Base-by-base conservation (phyloP, 73 alveolate species). In the Urostyla sp. region DNA sequence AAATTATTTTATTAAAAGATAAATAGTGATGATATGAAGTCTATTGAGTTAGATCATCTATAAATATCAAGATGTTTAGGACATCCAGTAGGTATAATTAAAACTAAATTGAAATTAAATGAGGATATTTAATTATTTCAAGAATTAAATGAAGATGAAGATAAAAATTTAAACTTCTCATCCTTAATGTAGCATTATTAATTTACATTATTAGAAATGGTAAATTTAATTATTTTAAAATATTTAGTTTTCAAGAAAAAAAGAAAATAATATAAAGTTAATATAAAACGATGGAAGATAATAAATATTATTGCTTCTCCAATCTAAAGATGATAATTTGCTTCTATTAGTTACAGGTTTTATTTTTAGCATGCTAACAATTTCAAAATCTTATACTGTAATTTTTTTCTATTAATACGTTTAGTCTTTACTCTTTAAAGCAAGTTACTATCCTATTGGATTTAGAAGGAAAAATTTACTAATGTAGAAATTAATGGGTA, bases 361-460 rank as follows among this genome's bases (percentile, higher is more conserved):
- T 1, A 44, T 83, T 28, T 60, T 57, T 44, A 2, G 85, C 6
- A 49, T 81, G 4, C n/a, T 75, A 8, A 31, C 76, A 4, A 57
- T 50, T 24, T 2, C 87, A 16, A 55, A 53, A 57, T 36, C 24
- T 13, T 75, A 76, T 6, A 54, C 87, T 31, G 87, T 75, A 75
- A 57, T n/a, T 28, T 34, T 4, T 18, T 55, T 16, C 20, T 0
- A 10, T 23, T 31, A 45, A 26, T 51, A 20, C n/a, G 13, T 31
- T 24, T 59, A 77, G 88, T 43, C 66, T 15, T 26, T 83, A 24
- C 87, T 83, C n/a, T 83, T 34, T 67, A 36, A 60, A 36, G 77
- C 80, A 21, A 83, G 57, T n/a, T 54, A 72, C 37, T 83, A 59
- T 35, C 91, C 91, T n/a, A 83, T 83, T 10, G 91, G 91, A 15